A percentile compares a stretch with the other conserved stretches of the same genome.
phyloP scores from a whole-genome alignment of 2,329 filamentous ascomycete genomes.

The Blastomyces emzantsi region DNA sequence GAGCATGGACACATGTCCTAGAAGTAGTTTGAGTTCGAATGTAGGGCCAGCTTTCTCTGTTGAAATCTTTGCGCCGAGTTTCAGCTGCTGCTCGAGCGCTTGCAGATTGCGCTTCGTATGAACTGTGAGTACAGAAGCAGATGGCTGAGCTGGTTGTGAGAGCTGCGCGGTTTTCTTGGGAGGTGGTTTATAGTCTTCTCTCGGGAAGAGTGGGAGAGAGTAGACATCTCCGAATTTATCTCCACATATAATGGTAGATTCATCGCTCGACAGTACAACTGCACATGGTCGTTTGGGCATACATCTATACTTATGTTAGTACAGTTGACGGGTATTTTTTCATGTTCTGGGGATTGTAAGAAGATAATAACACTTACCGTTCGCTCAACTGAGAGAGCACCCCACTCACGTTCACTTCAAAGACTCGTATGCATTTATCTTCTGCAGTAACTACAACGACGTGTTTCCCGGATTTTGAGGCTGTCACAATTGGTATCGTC shows the following conservation, averaged over 20 bases:
- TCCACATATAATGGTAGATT: conserved; percentile 64
- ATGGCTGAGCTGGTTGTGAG: conserved; percentile 39
- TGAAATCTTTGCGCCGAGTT: conserved; percentile 32
- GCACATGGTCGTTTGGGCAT: conserved; percentile 89
- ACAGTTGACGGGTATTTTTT: conserved; percentile 12
- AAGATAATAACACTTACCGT: conserved; percentile 45
- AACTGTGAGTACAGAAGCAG: conserved; percentile 51
- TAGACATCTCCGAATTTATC: conserved; percentile 99
- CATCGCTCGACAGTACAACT: conserved; percentile 59
- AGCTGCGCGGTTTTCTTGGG: conserved; percentile 19
- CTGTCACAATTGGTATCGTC: conserved; percentile 59
- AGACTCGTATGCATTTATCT: conserved; percentile 83
- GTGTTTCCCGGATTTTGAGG: conserved; percentile 56
- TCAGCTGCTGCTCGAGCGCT: conserved; percentile 49
- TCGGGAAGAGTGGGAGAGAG: conserved; percentile 61
- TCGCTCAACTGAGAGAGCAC: conserved; percentile 59
- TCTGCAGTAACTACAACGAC: conserved; percentile 75
- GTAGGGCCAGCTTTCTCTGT: conserved; percentile 42
- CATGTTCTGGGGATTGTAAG: not conserved
- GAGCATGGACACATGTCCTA: conserved; percentile 93
- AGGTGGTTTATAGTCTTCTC: conserved; percentile 30
- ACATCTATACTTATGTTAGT: conserved; percentile 42
- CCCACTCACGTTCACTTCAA: conserved; percentile 56
- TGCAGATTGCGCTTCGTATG: conserved; percentile 53
- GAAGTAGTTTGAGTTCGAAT: conserved; percentile 68